Evolutionary conservation across 352 stramenopile genomes (phyloP), one percentile per base, ranked within the genome.

Genomic region (Phytophthora pini): DNA sequence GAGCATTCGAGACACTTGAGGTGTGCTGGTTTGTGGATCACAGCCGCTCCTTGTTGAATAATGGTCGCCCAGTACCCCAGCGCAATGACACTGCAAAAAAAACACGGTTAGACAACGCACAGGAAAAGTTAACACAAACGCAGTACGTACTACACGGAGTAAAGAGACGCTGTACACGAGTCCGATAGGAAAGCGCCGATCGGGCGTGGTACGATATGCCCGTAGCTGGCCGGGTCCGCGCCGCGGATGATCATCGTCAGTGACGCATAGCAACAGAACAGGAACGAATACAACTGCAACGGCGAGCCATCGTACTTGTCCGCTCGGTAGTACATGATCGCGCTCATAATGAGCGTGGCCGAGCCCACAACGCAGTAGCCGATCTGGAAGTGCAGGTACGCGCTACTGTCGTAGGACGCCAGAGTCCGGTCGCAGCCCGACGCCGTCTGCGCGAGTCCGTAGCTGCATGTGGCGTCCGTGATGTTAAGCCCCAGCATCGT

Each of bases 61-160:
- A 90, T 77, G 4, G 70, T 82, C 27, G 80, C 72, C 79, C 81
- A 90, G 49, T 86, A 90, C 7, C 53, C 61, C 11, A 90, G 59
- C 26, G 79, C 76, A 59, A 88, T 65, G 56, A 89, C 76, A 61
- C 75, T 83, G 41, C 24, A 50, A 12, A 50, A 50, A 39, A 29
- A 11, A 5, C 27, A 2, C 20, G 24, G 27, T 38, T 51, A 47
- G n/a, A 59, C 26, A 48, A 58, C 53, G 32, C 13, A 43, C 10
- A 8, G 11, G 3, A 29, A 11, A 26, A 13, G 31, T 10, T 40
- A 49, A 44, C 24, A 41, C 9, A 62, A 52, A 12, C 20, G 27
- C 11, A 36, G 31, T 36, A 78, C 76, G 47, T 69, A 84, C 76
- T 81, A 87, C 51, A 89, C 74, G 1, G 80, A 81, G 69, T 79